These are phyloP conservation scores for Thecaphora thlaspeos DNA, from an alignment of 1,284 basidiomycete genomes.

Conservation along the genomic window DNA sequence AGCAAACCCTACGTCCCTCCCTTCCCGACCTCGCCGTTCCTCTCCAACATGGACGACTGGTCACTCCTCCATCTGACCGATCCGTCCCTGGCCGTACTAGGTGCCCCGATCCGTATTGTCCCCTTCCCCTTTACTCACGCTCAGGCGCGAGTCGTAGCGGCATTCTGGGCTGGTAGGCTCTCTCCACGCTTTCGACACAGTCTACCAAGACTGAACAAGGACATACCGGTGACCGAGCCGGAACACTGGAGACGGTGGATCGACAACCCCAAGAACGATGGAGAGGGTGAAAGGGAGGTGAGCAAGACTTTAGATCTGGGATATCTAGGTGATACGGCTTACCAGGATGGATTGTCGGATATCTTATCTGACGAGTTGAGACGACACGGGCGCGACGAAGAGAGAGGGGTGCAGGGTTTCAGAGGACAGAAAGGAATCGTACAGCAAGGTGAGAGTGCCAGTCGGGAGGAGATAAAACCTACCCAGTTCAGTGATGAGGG, in stretches of 20 bases:
- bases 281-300: not conserved
- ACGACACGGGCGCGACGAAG: slow-evolving; percentile 3
- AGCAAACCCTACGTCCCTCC: slow-evolving; percentile 11
- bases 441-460: too few relatives aligned
- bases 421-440: not conserved
- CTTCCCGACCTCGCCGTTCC: slow-evolving; percentile 5
- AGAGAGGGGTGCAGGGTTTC: not conserved
- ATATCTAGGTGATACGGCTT: slow-evolving; percentile 32
- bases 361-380: slow-evolving; percentile 9
- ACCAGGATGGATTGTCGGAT: slow-evolving; percentile 34
- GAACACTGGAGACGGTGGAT: slow-evolving; percentile 16
- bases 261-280: not conserved
- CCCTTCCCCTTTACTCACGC: slow-evolving; percentile 51
- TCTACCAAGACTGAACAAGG: slow-evolving; percentile 25
- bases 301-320: slow-evolving; percentile 19
- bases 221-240: slow-evolving; percentile 19
- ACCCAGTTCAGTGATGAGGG: slow-evolving; percentile 11
- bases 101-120: slow-evolving; percentile 46
- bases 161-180: slow-evolving; percentile 18
- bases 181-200: not conserved
- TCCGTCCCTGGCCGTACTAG: slow-evolving; percentile 35
- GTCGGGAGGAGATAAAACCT: slow-evolving; percentile 1
- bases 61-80: slow-evolving; percentile 45
- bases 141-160: slow-evolving; percentile 35
- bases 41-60: slow-evolving; percentile 53